Percentiles rank a stretch among this genome's conserved stretches.
Conservation (phyloP, 2,329 filamentous ascomycete species). For the Parascedosporium putredinis region DNA sequence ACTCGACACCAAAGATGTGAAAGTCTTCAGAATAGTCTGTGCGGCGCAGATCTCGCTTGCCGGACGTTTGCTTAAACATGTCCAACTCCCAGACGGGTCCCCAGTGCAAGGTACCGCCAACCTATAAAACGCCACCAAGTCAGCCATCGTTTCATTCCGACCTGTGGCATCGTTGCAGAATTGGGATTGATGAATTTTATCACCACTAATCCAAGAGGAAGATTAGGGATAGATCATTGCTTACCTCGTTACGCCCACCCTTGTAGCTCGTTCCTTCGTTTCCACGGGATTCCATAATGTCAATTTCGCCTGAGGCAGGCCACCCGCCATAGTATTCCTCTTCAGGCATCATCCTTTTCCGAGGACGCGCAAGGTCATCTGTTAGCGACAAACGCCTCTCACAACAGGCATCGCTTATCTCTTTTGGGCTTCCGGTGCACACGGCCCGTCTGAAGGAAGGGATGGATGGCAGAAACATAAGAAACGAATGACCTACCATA, state of each 20-base stretch:
- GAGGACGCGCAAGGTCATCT: too few relatives aligned
- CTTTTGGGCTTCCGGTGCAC: too few relatives aligned
- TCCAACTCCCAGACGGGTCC: conserved; percentile 63
- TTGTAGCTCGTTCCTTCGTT: conserved; percentile 69
- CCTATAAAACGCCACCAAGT: too few relatives aligned
- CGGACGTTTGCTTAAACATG: conserved; percentile 74
- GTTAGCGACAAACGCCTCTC: too few relatives aligned
- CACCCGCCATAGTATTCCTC: conserved; percentile 63
- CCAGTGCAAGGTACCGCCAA: conserved; percentile 57
- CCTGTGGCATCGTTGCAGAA: too few relatives aligned
- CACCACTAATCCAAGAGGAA: too few relatives aligned
- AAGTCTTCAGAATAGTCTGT: conserved; percentile 59
- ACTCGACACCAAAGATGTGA: conserved; percentile 75
- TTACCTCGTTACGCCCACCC: conserved; percentile 72
- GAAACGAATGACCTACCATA: conserved; percentile 52
- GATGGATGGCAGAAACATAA: too few relatives aligned
- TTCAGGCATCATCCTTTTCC: conserved; percentile 64
- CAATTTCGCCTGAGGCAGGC: conserved; percentile 75
- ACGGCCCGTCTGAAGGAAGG: too few relatives aligned
- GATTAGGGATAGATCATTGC: too few relatives aligned
- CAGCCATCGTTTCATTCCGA: too few relatives aligned
- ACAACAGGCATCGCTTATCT: too few relatives aligned
- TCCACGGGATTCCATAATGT: conserved; percentile 70
- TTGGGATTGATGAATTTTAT: too few relatives aligned
- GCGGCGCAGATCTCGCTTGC: conserved; percentile 64